Evolutionary conservation across 257 asterid genomes (phyloP), one percentile per base, ranked within the genome.

Genomic region (Cordia subcordata): DNA sequence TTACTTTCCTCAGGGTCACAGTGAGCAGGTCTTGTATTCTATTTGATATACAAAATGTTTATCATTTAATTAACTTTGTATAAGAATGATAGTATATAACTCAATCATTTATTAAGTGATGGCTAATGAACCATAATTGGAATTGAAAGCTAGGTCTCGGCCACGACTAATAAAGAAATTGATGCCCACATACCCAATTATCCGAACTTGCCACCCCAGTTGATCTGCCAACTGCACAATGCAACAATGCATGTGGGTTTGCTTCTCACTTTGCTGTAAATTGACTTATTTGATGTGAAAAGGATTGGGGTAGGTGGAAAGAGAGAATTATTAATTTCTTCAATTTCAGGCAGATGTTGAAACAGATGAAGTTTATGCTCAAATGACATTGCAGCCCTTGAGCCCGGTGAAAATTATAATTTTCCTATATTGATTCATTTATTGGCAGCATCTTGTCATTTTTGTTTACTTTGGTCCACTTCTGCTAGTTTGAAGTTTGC

Each of bases 1-100:
- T 75, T 91, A 91, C 88, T 88, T 91, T 60, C 98, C 98, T 71
- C 98, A 91, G 81, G 98, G 98, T 58, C 98, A 91, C 45, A 91
- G 98, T 60, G 98, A 91, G 79, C 98, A 91, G 98, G 98, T 91
- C 58, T 54, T 39, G 66, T 53, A 63, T 60, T 21, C 32, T 21
- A 16, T 13, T 22, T 39, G 17, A 64, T 59, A 32, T 8, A 27
- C 11, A 9, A 53, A 18, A 23, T 18, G 60, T 49, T 37, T 35
- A 52, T 42, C 20, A 40, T 45, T 64, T 19, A 49, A 51, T 57
- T 63, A 13, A 42, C 19, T 33, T 19, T 68, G 39, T 61, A n/a
- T 27, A 49, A 19, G 49, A 12, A 37, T 33, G 42, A 21, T 39
- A 14, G 52, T 64, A 18, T 46, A 15, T 53, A 16, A 54, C 59